These are phyloP conservation scores for Cucurbitaria berberidis DNA, from an alignment of 2,329 filamentous ascomycete genomes.

Conservation along the genomic window DNA sequence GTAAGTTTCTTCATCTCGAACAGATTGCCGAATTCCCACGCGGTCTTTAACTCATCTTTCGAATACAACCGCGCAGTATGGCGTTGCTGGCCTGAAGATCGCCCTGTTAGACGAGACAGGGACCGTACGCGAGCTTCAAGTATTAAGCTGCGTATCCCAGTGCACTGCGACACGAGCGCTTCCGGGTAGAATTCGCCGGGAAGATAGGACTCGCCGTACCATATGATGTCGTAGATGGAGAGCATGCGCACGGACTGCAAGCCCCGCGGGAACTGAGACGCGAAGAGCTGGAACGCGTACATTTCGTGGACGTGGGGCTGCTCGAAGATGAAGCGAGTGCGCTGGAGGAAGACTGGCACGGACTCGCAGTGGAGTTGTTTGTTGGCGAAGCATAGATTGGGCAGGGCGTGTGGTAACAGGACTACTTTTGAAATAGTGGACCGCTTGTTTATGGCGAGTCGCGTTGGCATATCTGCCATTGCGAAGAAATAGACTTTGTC, in stretches of 20 bases:
- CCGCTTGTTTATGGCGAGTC: not conserved
- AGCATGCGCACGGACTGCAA: not conserved
- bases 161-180: not conserved
- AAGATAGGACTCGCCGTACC: not conserved
- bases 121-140: not conserved
- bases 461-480: not conserved
- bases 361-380: not conserved
- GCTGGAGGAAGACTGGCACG: not conserved
- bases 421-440: not conserved
- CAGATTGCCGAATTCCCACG: not conserved
- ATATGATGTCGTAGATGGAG: not conserved
- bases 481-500: not conserved
- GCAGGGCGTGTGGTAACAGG: not conserved
- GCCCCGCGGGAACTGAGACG: not conserved
- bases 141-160: not conserved
- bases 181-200: not conserved
- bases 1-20: not conserved
- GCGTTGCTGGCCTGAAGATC: not conserved
- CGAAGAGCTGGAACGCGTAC: not conserved
- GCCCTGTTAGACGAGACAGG: not conserved
- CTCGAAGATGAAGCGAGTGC: not conserved
- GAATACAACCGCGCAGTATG: not conserved
- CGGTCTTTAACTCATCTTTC: not conserved
- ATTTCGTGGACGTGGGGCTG: not conserved
- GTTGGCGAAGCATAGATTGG: not conserved